Evolutionary conservation across 192 early-diverging fungal species (phyloP).

Genomic region (Backusella mclennaniae): DNA sequence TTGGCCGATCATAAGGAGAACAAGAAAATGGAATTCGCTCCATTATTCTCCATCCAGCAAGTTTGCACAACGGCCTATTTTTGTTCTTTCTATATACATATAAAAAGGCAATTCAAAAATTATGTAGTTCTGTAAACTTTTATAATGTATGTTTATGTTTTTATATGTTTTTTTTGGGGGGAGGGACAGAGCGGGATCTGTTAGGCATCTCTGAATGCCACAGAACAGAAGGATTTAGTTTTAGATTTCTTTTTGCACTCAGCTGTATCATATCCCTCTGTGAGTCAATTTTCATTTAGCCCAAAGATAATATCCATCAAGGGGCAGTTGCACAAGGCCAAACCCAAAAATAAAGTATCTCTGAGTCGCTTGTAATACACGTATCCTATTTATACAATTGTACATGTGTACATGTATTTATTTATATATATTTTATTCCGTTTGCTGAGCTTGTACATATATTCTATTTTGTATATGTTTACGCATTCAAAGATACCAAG

Average conservation of each 20-base stretch:
- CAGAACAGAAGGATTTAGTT: neutral
- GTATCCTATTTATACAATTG: constrained; percentile 7
- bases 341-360: constrained; percentile 1
- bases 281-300: constrained; percentile 3
- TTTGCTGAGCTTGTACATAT: neutral
- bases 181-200: neutral
- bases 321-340: neutral
- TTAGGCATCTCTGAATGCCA: neutral
- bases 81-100: neutral
- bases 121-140: too few species aligned
- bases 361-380: neutral
- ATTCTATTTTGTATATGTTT: neutral
- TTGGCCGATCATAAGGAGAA: neutral
- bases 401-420: neutral
- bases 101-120: neutral
- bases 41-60: neutral
- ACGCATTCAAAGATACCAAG: neutral
- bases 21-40: neutral
- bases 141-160: neutral
- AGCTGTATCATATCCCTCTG: neutral
- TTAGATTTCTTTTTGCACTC: neutral
- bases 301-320: neutral
- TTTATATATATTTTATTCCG: neutral
- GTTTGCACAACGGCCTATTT: neutral
- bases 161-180: neutral